phyloP scores from a whole-genome alignment of 164 flowering plant genomes.

The Amborella trichopoda region DNA sequence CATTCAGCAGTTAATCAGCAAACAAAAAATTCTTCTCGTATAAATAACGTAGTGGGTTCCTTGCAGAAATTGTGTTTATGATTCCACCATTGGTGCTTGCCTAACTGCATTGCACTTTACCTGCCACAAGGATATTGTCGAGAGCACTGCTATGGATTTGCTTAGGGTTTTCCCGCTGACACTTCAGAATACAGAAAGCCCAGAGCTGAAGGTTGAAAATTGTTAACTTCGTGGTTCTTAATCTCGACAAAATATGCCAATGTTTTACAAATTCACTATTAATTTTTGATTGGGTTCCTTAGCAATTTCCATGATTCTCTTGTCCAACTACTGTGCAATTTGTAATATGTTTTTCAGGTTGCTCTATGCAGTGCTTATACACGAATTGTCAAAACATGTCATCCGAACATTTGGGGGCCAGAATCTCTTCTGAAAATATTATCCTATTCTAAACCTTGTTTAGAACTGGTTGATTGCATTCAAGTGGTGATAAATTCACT shows the following conservation, averaged over 20 bases:
- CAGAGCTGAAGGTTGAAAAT: slow-evolving; percentile 71
- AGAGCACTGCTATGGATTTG: slow-evolving; percentile 53
- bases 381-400: slow-evolving; percentile 65
- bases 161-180: slow-evolving; percentile 40
- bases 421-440: slow-evolving; percentile 47
- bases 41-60: too few relatives aligned
- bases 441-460: slow-evolving; percentile 39
- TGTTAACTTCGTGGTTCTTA: not conserved
- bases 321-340: too few relatives aligned
- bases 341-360: slow-evolving; percentile 41
- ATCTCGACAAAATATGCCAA: not conserved
- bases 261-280: slow-evolving; percentile 1
- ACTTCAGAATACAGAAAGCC: slow-evolving; percentile 51
- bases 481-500: slow-evolving; percentile 42
- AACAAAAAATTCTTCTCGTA: too few relatives aligned
- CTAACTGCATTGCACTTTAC: slow-evolving; percentile 50
- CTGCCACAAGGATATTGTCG: slow-evolving; percentile 62
- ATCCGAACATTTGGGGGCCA: slow-evolving; percentile 74
- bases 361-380: slow-evolving; percentile 66
- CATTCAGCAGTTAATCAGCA: too few relatives aligned
- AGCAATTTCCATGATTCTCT: too few relatives aligned
- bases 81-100: slow-evolving; percentile 73
- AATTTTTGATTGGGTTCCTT: not conserved
- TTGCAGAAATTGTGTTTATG: slow-evolving; percentile 62
- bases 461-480: slow-evolving; percentile 51